phyloP scores from a whole-genome alignment of 306 rosid genomes.

The Castanopsis chinensis region DNA sequence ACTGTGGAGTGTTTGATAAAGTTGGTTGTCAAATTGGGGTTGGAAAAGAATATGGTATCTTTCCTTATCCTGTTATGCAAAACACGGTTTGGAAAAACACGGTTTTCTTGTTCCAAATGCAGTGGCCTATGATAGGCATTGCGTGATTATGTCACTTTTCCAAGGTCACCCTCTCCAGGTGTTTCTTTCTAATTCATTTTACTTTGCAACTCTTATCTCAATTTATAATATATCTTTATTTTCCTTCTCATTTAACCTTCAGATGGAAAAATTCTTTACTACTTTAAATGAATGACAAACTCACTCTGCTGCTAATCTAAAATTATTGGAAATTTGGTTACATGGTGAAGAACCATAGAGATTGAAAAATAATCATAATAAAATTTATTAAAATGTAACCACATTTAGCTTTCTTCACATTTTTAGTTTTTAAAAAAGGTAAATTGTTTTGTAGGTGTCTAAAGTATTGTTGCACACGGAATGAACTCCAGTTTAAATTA shows the following conservation, averaged over 20 bases:
- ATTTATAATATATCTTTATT: too few relatives aligned
- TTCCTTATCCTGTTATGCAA: not conserved
- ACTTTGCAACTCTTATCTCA: too few relatives aligned
- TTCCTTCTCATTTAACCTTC: too few relatives aligned
- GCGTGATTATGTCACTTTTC: conserved; percentile 84
- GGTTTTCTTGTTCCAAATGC: conserved; percentile 82
- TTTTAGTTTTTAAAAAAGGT: not conserved
- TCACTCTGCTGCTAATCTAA: not conserved
- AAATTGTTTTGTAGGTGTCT: not conserved
- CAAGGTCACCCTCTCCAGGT: conserved; percentile 85
- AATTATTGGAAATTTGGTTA: not conserved
- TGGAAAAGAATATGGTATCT: conserved; percentile 86
- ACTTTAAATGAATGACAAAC: too few relatives aligned
- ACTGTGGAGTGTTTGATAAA: conserved; percentile 67
- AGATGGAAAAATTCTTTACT: too few relatives aligned
- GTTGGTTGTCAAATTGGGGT: conserved; percentile 95
- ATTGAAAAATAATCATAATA: not conserved
- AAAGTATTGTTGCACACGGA: not conserved
- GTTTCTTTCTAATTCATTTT: conserved; percentile 16
- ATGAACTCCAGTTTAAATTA: not conserved
- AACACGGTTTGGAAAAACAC: conserved; percentile 74
- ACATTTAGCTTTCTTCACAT: not conserved
- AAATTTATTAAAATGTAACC: too few relatives aligned
- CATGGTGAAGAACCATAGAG: not conserved
- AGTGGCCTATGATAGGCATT: conserved; percentile 73